Percentiles rank a stretch among this genome's conserved stretches.
phyloP scores from a whole-genome alignment of 305 asterid species.

The Andrographis paniculata region DNA sequence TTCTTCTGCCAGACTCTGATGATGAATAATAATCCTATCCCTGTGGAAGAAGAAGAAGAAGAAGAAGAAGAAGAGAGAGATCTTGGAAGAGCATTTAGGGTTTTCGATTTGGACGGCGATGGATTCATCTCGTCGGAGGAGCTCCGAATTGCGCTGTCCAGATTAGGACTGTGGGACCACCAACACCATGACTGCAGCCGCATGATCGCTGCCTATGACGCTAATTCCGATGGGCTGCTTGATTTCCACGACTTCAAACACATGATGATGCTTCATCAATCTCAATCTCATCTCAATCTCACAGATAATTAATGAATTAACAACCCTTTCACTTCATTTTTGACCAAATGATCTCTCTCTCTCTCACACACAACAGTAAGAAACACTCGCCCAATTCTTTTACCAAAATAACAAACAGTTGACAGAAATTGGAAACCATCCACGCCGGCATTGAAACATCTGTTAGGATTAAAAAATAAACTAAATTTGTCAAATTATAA shows the following conservation, averaged over 20 bases:
- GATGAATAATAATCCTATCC: constrained; percentile 1
- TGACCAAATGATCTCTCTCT: too few species aligned
- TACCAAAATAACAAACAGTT: too few species aligned
- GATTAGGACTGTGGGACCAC: constrained; percentile 39
- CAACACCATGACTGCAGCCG: constrained; percentile 27
- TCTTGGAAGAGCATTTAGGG: constrained; percentile 27
- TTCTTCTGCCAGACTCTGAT: constrained; percentile 29
- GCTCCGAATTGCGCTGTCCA: constrained; percentile 28
- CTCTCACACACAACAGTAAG: too few species aligned
- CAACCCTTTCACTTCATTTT: too few species aligned
- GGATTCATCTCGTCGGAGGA: constrained; percentile 45
- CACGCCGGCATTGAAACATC: too few species aligned
- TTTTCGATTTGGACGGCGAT: constrained; percentile 38
- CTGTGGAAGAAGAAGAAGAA: neutral
- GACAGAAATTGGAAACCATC: too few species aligned
- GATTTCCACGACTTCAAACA: constrained; percentile 35
- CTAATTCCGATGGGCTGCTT: constrained; percentile 28
- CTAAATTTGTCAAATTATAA: too few species aligned
- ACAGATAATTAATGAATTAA: too few species aligned
- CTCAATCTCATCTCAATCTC: too few species aligned
- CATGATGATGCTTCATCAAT: constrained; percentile 31
- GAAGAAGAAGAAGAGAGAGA: constrained; percentile 23
- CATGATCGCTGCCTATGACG: constrained; percentile 25
- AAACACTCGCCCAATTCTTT: too few species aligned
- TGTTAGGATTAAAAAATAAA: too few species aligned